Conservation (phyloP, 2,329 filamentous ascomycete species). For the Curvularia eragrostidis region DNA sequence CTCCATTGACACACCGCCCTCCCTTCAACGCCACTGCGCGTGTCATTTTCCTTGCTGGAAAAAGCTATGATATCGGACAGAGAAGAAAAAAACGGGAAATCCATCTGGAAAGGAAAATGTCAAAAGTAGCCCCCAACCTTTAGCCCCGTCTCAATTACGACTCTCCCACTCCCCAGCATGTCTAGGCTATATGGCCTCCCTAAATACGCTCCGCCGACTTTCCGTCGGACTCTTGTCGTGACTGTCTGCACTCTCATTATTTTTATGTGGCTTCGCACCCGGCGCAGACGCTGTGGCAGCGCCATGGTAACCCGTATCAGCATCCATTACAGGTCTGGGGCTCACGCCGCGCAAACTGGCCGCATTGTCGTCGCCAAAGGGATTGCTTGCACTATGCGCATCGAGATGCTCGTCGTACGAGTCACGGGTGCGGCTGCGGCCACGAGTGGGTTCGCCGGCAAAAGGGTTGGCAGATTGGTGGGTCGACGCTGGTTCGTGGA, state of each 20-base stretch:
- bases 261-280: constrained; percentile 45
- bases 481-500: constrained; percentile 52
- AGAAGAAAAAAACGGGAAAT: background rate
- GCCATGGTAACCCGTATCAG: constrained; percentile 49
- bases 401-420: constrained; percentile 44
- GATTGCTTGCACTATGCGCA: constrained; percentile 40
- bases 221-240: constrained; percentile 68
- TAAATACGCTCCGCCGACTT: constrained; percentile 70
- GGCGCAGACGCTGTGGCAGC: constrained; percentile 51
- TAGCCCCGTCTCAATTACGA: too few relatives aligned
- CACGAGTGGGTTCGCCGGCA: constrained; percentile 47
- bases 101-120: background rate
- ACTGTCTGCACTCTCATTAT: constrained; percentile 42
- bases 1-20: background rate
- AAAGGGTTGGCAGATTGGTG: constrained; percentile 49
- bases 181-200: constrained; percentile 65
- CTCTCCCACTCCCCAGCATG: background rate
- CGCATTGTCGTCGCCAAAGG: constrained; percentile 53
- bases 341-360: constrained; percentile 71
- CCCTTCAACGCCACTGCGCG: background rate
- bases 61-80: background rate
- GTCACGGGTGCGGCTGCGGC: constrained; percentile 59
- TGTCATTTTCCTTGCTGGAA: background rate
- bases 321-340: constrained; percentile 69
- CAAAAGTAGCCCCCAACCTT: background rate